These are phyloP conservation scores for Fusarium siculi DNA, from an alignment of 2,329 filamentous ascomycete species.

Conservation along the genomic window DNA sequence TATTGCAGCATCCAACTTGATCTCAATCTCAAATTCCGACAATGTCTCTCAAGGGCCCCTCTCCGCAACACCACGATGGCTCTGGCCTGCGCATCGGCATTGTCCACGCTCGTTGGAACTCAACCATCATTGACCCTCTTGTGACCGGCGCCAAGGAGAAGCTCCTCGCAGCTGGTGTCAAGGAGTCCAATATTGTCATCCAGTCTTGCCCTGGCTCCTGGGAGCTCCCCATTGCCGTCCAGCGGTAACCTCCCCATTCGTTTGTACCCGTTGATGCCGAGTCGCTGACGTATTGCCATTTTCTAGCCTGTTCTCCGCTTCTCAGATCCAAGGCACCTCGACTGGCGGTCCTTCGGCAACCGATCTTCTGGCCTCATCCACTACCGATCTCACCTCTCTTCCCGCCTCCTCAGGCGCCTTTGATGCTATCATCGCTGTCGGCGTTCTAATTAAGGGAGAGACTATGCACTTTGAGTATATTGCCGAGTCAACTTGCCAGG, in stretches of 20 bases:
- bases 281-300: slow-evolving; percentile 24
- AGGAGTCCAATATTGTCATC: slow-evolving; percentile 86
- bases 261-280: neutral
- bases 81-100: slow-evolving; percentile 88
- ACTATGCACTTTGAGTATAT: slow-evolving; percentile 99
- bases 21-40: neutral
- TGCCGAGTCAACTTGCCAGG: slow-evolving; percentile 87
- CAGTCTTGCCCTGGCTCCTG: slow-evolving; percentile 94
- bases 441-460: slow-evolving; percentile 97
- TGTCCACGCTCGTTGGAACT: slow-evolving; percentile 96
- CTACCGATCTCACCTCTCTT: slow-evolving; percentile 72
- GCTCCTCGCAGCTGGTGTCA: slow-evolving; percentile 82
- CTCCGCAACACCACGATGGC: slow-evolving; percentile 70
- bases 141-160: slow-evolving; percentile 82
- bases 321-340: slow-evolving; percentile 81
- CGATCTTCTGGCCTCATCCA: slow-evolving; percentile 77
- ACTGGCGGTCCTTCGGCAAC: slow-evolving; percentile 73
- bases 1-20: neutral
- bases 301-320: slow-evolving; percentile 80
- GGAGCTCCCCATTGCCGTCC: slow-evolving; percentile 91
- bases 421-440: slow-evolving; percentile 94
- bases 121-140: slow-evolving; percentile 84
- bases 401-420: slow-evolving; percentile 70
- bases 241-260: slow-evolving; percentile 67
- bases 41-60: slow-evolving; percentile 64